Evolutionary conservation across 1,139 yeast genomes (phyloP), one percentile per base, ranked within the genome.

Genomic region (Taphrina deformans): DNA sequence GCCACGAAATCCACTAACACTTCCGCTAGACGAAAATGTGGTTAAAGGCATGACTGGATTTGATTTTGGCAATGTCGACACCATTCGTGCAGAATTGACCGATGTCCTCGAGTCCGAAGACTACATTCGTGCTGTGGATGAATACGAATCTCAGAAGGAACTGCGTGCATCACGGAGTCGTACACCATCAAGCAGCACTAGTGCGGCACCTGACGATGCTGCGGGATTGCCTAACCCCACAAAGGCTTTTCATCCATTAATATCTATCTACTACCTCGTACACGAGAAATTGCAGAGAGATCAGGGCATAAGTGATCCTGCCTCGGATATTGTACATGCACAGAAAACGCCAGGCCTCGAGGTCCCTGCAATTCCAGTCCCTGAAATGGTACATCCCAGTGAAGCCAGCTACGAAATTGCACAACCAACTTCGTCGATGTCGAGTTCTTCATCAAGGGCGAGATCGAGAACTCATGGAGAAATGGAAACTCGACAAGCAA

Each of bases 211-310:
- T 1, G 16, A 31, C 23, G 27, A 24, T 16, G 55, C 29, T 10
- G 21, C 6, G n/a, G 23, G 10, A n/a, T 5, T 21, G 3, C 26
- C 70, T 62, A 72, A 71, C n/a, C 67, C 69, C 21, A 27, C 58
- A 51, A 46, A 84, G 65, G 96, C 95, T 0, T 93, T 83, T 75
- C 96, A 91, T 75, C 98, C 99, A 0, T 79, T 92, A 69, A 77
- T 93, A 12, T 89, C 97, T 1, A 87, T 93, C 44, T 95, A 95
- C 75, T 88, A 83, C 73, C 80, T 95, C 71, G 96, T 92, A 24
- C 85, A 84, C 65, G 99, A 93, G 76, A 85, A 83, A 71, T 83
- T 96, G 83, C 88, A 79, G 78, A 79, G 78, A 82, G 87, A 56
- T 31, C 45, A 41, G 24, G 31, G 29, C n/a, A 16, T 14, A 4